Evolutionary conservation across 2,329 filamentous ascomycete genomes (phyloP), one percentile per base, ranked within the genome.

Genomic region (Aureobasidium sp.): DNA sequence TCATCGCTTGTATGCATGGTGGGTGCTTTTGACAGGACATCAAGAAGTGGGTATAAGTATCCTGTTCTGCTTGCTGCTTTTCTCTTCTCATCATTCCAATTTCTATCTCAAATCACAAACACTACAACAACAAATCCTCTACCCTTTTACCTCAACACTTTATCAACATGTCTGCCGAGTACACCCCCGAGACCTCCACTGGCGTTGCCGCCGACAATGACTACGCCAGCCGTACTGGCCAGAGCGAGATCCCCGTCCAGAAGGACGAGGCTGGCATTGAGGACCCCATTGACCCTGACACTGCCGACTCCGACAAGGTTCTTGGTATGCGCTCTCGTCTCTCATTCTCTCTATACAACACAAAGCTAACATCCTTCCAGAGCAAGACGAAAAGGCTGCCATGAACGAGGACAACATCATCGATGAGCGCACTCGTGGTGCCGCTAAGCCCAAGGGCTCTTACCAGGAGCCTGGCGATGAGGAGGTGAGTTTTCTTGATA

Each of bases 391-490:
- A 24, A 69, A 69, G 2, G 77, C 80, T 2, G 79, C 79, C 3
- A 81, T 82, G 47, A 75, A 82, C 59, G 61, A 74, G 64, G 68
- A 63, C 60, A 81, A 81, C 64, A 80, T 82, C 42, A 66, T 82
- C 6, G 71, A 76, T 3, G 71, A 70, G 29, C 76, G 78, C 33
- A 81, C 79, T 8, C 73, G 79, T 19, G 78, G 79, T 61, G 79
- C 76, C 0, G 79, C 76, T 0, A 79, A 79, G 72, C 39, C 71
- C 44, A 64, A 70, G 39, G 78, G 79, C 19, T 72, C 73, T 0
- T 82, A 82, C 66, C 65, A 68, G 1, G 79, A 82, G 73, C 80
- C 79, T n/a, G 77, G 77, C 33, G 80, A 82, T 65, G 78, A 81
- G 61, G 79, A 54, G 49, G 49, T 53, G 33, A 53, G 49, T 48